Percentiles rank a stretch among this genome's conserved stretches.
These are phyloP conservation scores for Nigrograna mackinnonii DNA, from an alignment of 2,329 filamentous ascomycete species.

Conservation along the genomic window DNA sequence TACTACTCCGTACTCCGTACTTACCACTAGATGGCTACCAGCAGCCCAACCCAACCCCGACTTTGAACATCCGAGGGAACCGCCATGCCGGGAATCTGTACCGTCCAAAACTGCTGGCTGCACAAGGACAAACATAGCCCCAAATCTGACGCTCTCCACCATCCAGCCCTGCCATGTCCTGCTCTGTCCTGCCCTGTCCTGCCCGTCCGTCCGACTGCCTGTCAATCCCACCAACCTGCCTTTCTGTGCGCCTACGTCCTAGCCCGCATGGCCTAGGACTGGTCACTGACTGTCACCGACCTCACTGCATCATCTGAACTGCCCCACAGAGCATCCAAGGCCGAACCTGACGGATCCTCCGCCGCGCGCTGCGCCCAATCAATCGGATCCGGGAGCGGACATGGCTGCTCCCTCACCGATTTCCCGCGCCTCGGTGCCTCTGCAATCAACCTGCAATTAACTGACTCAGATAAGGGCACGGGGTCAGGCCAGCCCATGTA, in stretches of 20 bases:
- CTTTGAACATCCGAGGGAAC: too few relatives aligned
- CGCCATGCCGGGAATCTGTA: too few relatives aligned
- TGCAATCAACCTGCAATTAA: neutral
- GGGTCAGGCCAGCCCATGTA: too few relatives aligned
- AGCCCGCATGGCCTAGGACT: neutral
- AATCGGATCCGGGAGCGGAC: constrained; percentile 7
- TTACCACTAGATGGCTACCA: too few relatives aligned
- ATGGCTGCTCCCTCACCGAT: constrained; percentile 11
- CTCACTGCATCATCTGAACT: neutral
- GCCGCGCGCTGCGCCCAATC: constrained; percentile 2
- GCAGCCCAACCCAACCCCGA: too few relatives aligned
- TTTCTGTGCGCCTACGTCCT: neutral
- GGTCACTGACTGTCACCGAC: neutral
- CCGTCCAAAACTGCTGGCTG: too few relatives aligned
- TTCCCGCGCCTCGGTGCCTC: constrained; percentile 9
- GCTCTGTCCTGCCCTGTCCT: too few relatives aligned
- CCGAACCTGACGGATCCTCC: neutral
- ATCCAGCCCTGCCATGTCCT: too few relatives aligned
- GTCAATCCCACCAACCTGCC: neutral
- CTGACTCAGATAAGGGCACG: neutral
- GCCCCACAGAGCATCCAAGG: neutral
- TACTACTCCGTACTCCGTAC: too few relatives aligned
- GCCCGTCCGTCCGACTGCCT: too few relatives aligned
- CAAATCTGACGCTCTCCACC: too few relatives aligned
- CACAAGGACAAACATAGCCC: too few relatives aligned